Conservation (phyloP, 2,329 filamentous ascomycete species). For the Fusarium xylarioides region DNA sequence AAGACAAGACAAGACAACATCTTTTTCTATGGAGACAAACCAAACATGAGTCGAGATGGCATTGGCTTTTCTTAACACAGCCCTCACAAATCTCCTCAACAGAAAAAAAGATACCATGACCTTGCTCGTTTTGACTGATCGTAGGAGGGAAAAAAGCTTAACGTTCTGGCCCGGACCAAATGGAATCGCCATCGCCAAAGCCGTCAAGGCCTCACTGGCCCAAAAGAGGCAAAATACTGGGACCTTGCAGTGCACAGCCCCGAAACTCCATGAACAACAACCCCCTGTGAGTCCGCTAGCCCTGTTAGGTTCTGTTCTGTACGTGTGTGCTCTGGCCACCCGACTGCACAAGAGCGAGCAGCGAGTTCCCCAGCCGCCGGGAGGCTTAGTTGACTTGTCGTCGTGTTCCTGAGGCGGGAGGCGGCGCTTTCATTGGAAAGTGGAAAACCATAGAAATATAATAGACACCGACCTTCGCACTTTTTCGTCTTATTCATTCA, state of each 20-base stretch:
- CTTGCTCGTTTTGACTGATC: not conserved
- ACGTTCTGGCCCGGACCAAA: slow-evolving; percentile 25
- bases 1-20: not conserved
- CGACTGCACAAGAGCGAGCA: not conserved
- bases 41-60: slow-evolving; percentile 12
- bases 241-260: slow-evolving; percentile 27
- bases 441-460: slow-evolving; percentile 24
- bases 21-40: not conserved
- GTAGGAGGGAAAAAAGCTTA: slow-evolving; percentile 20
- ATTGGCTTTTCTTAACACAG: slow-evolving; percentile 21
- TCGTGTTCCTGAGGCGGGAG: slow-evolving; percentile 26
- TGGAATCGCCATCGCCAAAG: slow-evolving; percentile 37
- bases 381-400: slow-evolving; percentile 25
- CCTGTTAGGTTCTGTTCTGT: slow-evolving; percentile 8
- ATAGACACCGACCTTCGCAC: slow-evolving; percentile 28
- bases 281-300: slow-evolving; percentile 2
- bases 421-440: not conserved
- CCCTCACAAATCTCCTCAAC: slow-evolving; percentile 24
- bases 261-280: not conserved
- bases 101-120: slow-evolving; percentile 6
- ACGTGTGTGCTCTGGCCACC: slow-evolving; percentile 6
- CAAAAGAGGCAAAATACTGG: slow-evolving; percentile 3
- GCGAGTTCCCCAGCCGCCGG: slow-evolving; percentile 11
- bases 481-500: slow-evolving; percentile 5
- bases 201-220: slow-evolving; percentile 16